Percentiles rank a stretch among this genome's conserved stretches.
phyloP scores from a whole-genome alignment of 169 alveolate species.

The Perkinsus olseni region DNA sequence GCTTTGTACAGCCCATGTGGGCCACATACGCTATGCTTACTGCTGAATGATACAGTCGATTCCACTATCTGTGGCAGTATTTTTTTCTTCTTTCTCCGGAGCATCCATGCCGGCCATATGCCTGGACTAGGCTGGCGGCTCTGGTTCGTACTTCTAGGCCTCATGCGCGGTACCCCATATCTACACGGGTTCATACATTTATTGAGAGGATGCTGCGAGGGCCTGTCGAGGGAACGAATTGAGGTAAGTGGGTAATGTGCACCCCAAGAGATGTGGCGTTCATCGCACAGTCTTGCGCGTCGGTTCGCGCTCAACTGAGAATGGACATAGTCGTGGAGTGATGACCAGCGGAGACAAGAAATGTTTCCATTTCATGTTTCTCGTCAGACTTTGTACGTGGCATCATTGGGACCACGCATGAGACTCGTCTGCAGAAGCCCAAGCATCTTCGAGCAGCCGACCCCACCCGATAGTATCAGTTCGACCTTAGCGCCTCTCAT shows the following conservation, averaged over 20 bases:
- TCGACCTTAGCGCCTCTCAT: not conserved
- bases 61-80: too few species aligned
- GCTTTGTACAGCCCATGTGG: too few species aligned
- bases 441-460: not conserved
- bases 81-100: too few species aligned
- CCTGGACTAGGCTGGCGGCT: constrained; percentile 30
- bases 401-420: not conserved
- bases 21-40: too few species aligned
- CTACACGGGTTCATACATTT: not conserved
- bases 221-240: not conserved
- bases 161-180: not conserved
- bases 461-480: not conserved
- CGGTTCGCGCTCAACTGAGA: too few species aligned
- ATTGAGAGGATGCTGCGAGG: not conserved
- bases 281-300: too few species aligned
- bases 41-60: too few species aligned
- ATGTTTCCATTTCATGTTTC: not conserved
- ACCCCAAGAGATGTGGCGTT: too few species aligned
- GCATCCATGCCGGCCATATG: constrained; percentile 24
- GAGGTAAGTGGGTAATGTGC: not conserved
- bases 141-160: constrained; percentile 24
- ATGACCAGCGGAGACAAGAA: too few species aligned
- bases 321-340: too few species aligned
- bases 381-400: not conserved
- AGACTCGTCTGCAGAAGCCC: not conserved